These are phyloP conservation scores for Fistulinella prunicolor DNA, from an alignment of 768 basidiomycete genomes.

Conservation along the genomic window DNA sequence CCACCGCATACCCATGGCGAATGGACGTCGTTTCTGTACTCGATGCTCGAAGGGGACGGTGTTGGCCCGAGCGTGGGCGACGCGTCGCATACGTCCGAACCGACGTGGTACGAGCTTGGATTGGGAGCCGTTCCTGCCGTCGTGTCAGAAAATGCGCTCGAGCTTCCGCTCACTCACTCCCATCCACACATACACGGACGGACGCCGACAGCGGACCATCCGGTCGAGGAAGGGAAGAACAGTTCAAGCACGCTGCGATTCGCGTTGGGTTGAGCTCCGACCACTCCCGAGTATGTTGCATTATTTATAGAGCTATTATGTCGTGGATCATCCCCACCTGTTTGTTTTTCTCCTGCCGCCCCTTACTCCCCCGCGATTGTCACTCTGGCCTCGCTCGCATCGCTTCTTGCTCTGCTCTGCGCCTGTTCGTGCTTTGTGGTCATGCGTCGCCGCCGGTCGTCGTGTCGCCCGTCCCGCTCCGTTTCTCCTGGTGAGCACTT, in stretches of 20 bases:
- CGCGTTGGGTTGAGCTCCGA: constrained; percentile 24
- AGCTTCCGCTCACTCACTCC: constrained; percentile 13
- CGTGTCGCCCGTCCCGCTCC: background rate
- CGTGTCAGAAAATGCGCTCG: constrained; percentile 7
- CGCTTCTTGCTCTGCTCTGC: background rate
- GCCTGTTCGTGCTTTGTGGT: background rate
- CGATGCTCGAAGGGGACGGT: constrained; percentile 33
- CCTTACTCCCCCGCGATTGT: too few species aligned
- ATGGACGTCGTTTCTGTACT: constrained; percentile 34
- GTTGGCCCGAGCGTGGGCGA: constrained; percentile 10
- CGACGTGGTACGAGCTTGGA: constrained; percentile 32
- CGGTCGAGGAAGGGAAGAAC: constrained; percentile 22
- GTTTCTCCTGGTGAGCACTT: constrained; percentile 12
- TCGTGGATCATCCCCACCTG: background rate
- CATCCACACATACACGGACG: constrained; percentile 1
- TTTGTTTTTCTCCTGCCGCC: background rate
- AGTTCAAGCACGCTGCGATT: constrained; percentile 32
- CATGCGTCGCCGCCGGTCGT: constrained; percentile 7
- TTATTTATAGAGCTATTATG: constrained; percentile 31
- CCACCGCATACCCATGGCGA: constrained; percentile 20
- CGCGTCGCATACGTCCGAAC: constrained; percentile 7
- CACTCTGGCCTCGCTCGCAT: too few species aligned
- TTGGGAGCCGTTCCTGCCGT: constrained; percentile 15
- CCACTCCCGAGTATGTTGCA: background rate
- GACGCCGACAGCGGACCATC: constrained; percentile 7